Percentiles rank a stretch among this genome's conserved stretches.
These are phyloP conservation scores for Pulveroboletus sp. DNA, from an alignment of 1,284 basidiomycete genomes.

Conservation along the genomic window DNA sequence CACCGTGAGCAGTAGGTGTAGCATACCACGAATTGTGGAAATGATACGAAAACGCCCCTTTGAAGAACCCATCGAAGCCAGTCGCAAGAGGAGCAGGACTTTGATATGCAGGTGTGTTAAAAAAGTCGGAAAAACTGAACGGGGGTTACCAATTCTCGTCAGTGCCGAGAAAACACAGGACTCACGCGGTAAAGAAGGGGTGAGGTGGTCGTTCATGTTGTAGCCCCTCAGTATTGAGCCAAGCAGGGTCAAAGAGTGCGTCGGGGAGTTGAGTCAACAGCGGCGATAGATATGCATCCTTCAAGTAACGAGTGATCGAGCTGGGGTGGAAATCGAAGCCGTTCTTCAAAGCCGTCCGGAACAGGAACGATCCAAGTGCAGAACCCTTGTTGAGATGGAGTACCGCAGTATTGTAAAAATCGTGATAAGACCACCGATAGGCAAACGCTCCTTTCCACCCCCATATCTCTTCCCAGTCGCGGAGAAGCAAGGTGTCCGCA, in stretches of 20 bases:
- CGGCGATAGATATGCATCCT: conserved; percentile 76
- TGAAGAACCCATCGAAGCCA: conserved; percentile 86
- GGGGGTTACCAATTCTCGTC: not conserved
- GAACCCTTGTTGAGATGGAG: conserved; percentile 81
- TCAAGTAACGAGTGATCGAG: conserved; percentile 78
- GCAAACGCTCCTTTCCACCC: conserved; percentile 87
- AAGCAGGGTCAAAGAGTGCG: conserved; percentile 85
- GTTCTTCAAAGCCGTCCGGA: conserved; percentile 84
- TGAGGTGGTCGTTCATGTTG: conserved; percentile 83
- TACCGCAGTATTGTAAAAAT: conserved; percentile 86
- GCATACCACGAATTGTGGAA: conserved; percentile 80
- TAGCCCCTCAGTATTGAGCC: conserved; percentile 82
- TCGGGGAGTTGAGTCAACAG: conserved; percentile 77
- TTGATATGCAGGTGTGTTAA: conserved; percentile 69
- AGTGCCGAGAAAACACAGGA: conserved; percentile 6
- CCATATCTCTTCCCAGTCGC: conserved; percentile 93
- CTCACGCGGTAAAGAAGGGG: conserved; percentile 79
- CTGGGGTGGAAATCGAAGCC: conserved; percentile 86
- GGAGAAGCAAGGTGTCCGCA: conserved; percentile 81
- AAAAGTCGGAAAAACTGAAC: conserved; percentile 70
- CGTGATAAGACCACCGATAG: conserved; percentile 80
- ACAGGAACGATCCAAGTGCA: conserved; percentile 79
- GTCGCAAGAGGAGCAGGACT: conserved; percentile 73
- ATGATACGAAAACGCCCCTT: conserved; percentile 84
- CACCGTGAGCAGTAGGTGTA: not conserved